Evolutionary conservation across 257 asterid species (phyloP).

Genomic region (Solanum etuberosum): DNA sequence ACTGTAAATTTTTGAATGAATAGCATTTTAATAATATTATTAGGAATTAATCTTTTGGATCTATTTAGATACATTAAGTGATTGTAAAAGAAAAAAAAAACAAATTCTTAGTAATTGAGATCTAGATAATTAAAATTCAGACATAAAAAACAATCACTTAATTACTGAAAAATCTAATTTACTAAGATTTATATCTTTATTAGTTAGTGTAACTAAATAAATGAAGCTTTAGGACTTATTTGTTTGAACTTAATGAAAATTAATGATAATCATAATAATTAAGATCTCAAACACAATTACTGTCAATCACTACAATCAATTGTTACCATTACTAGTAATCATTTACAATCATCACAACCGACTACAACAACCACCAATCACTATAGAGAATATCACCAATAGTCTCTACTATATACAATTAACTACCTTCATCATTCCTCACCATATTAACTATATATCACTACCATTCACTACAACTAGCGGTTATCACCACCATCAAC

Average conservation of each 20-base stretch:
- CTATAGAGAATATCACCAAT: background rate
- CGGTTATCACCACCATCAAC: background rate
- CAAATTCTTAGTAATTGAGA: background rate
- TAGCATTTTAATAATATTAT: background rate
- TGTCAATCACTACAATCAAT: background rate
- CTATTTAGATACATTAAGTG: background rate
- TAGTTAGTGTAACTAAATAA: background rate
- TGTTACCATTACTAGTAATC: background rate
- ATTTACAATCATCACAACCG: background rate
- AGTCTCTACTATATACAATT: background rate
- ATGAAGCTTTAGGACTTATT: background rate
- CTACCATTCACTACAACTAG: background rate
- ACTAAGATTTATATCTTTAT: background rate
- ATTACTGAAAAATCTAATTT: background rate
- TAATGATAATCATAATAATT: background rate
- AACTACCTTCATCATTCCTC: background rate
- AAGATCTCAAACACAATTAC: background rate
- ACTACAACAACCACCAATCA: background rate
- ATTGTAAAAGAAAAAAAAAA: background rate
- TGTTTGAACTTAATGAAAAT: background rate
- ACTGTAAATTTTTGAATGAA: background rate
- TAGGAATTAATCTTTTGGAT: background rate
- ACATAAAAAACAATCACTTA: background rate
- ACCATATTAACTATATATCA: background rate
- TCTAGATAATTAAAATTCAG: background rate